Conservation (phyloP, 2,329 filamentous ascomycete genomes). For the Cryphonectria radicalis region DNA sequence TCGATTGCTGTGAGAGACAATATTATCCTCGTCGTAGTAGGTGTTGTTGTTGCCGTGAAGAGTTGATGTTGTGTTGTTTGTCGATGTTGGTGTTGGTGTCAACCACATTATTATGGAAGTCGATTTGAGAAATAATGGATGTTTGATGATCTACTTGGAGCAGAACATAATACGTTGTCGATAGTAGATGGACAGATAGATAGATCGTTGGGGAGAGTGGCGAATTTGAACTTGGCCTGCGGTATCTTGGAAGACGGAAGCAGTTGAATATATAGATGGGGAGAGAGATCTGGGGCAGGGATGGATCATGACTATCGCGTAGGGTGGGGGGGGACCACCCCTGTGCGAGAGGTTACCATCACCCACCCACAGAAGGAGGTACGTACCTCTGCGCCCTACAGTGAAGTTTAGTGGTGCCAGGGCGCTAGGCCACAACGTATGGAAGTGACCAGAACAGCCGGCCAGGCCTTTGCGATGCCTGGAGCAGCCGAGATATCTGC, state of each 20-base stretch:
- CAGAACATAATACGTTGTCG: background rate
- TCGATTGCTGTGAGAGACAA: constrained; percentile 21
- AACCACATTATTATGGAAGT: constrained; percentile 26
- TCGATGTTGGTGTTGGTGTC: constrained; percentile 13
- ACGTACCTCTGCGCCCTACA: constrained; percentile 3
- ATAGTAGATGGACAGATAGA: background rate
- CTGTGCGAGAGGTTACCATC: background rate
- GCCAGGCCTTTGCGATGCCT: constrained; percentile 5
- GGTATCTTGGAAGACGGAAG: constrained; percentile 21
- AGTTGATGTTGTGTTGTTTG: constrained; percentile 33
- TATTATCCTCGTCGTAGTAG: background rate
- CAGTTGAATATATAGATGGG: constrained; percentile 22
- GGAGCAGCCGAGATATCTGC: background rate
- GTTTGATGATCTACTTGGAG: constrained; percentile 1
- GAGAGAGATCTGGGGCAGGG: constrained; percentile 3
- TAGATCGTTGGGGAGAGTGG: constrained; percentile 1
- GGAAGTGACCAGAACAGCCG: constrained; percentile 10
- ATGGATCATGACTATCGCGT: constrained; percentile 21
- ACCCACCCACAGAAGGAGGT: background rate
- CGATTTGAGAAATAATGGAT: background rate
- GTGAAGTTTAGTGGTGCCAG: background rate
- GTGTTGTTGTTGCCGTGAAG: constrained; percentile 14
- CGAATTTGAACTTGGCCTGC: constrained; percentile 16
- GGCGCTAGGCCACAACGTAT: constrained; percentile 11
- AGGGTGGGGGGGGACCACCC: constrained; percentile 2